Conservation (phyloP, 1,284 basidiomycete genomes). For the Tilletia walkeri region DNA sequence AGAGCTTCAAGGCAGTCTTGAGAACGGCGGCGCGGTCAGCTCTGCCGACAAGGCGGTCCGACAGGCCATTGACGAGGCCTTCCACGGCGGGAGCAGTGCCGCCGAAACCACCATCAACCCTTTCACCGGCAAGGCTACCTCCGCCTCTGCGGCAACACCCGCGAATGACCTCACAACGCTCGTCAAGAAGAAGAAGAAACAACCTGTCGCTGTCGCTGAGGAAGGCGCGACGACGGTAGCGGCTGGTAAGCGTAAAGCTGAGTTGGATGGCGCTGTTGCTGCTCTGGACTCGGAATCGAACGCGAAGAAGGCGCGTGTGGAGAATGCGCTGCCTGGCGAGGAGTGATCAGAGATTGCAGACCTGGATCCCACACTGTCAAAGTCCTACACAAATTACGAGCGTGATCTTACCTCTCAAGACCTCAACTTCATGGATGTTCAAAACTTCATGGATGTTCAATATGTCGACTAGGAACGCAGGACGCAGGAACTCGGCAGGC, state of each 20-base stretch:
- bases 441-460: too few relatives aligned
- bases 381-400: too few relatives aligned
- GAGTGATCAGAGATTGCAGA: not conserved
- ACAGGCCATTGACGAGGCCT: constrained; percentile 16
- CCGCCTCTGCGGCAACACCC: not conserved
- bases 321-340: constrained; percentile 3
- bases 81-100: not conserved
- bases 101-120: not conserved
- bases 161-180: constrained; percentile 9
- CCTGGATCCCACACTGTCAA: too few relatives aligned
- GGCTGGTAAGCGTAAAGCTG: constrained; percentile 4
- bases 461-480: too few relatives aligned
- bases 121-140: not conserved
- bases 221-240: not conserved
- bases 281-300: too few relatives aligned
- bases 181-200: constrained; percentile 16
- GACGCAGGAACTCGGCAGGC: too few relatives aligned
- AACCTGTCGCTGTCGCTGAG: not conserved
- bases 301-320: not conserved
- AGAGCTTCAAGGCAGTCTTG: not conserved
- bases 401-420: too few relatives aligned
- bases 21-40: not conserved
- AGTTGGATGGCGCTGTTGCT: not conserved
- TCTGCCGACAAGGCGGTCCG: not conserved
- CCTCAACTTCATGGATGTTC: too few relatives aligned